Evolutionary conservation across 345 rosid species (phyloP), one percentile per base, ranked within the genome.

Genomic region (Brassica rapa): DNA sequence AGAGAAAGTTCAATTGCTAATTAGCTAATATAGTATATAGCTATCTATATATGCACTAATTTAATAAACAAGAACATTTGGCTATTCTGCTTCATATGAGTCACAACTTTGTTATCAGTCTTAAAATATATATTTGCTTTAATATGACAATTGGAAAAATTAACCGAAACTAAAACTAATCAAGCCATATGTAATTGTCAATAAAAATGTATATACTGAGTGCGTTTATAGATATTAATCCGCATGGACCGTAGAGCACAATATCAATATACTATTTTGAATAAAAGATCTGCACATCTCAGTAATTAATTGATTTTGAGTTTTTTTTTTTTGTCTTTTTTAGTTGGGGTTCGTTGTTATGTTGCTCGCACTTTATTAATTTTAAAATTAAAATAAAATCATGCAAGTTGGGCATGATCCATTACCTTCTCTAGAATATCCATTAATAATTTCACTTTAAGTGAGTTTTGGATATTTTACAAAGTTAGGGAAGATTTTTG

Each of bases 361-460:
- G 79, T 60, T 60, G 68, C 68, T 68, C 46, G 37, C 3, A 62
- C 70, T 61, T 70, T 46, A 21, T 68, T 27, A 27, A 33, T 25
- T 37, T 1, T 6, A 23, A 41, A 2, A 43, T 43, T 60, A 1
- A 25, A 43, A 59, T 60, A 1, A 25, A 62, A 39, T 11, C 11
- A 33, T 33, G 37, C 66, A 77, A 77, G 66, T 77, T 70, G 80
- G 80, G 65, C 57, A 77, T 70, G 65, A 70, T 63, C 75, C 80
- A 77, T 62, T 77, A 62, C 39, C 63, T 49, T 33, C 49, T 11
- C 8, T 77, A 70, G 66, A 70, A 70, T 51, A 77, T 70, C 65
- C 59, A 70, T 62, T 39, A 39, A 39, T 70, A 53, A 16, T 10
- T 33, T 27, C 60, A 64, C 76, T 77, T 70, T 63, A 53, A 9